These are phyloP conservation scores for Globisporangium alternatum DNA, from an alignment of 352 stramenopile species.

Conservation along the genomic window DNA sequence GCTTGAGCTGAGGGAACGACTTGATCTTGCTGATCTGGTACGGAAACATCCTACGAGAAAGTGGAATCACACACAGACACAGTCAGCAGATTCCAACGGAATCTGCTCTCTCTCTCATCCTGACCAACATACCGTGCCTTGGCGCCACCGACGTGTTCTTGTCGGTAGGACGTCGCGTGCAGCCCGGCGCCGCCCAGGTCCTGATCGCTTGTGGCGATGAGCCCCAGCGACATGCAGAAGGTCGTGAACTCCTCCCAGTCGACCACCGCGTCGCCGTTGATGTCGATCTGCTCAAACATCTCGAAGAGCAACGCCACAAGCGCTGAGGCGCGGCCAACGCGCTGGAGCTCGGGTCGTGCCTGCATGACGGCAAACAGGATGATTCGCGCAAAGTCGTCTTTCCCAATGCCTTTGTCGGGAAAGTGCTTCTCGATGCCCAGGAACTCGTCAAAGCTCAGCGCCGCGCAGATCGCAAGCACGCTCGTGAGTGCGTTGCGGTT, in stretches of 20 bases:
- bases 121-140: constrained; percentile 6
- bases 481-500: constrained; percentile 60
- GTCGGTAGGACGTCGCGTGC: constrained; percentile 17
- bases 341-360: constrained; percentile 38
- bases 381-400: constrained; percentile 50
- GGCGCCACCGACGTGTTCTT: constrained; percentile 10
- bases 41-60: constrained; percentile 43
- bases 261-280: constrained; percentile 72
- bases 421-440: constrained; percentile 53
- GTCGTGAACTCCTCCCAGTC: constrained; percentile 88
- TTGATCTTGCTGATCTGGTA: constrained; percentile 65
- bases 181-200: constrained; percentile 7
- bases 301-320: constrained; percentile 56
- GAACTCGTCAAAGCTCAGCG: constrained; percentile 58
- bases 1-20: constrained; percentile 39
- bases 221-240: constrained; percentile 67
- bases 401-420: constrained; percentile 30
- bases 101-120: background rate
- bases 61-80: constrained; percentile 1
- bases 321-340: constrained; percentile 24
- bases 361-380: constrained; percentile 47
- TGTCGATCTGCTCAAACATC: constrained; percentile 84
- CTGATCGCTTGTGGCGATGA: constrained; percentile 43
- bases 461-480: constrained; percentile 55
- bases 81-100: background rate